Evolutionary conservation across 106 monocot genomes (phyloP).

Genomic region (Alisma plantagoaquatica): DNA sequence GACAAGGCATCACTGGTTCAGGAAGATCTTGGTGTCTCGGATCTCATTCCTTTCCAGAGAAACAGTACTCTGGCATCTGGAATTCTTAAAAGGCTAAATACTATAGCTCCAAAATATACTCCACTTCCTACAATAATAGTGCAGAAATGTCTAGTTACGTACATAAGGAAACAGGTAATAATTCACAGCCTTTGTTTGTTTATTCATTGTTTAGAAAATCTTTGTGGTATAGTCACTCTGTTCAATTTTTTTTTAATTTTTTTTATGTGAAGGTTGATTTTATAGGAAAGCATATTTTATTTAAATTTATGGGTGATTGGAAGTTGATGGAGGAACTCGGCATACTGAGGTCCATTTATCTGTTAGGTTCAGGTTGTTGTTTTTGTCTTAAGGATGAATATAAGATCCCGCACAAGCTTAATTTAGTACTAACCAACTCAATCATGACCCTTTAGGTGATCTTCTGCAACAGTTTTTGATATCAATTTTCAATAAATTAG

Average conservation of each 20-base stretch:
- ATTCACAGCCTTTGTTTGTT: too few relatives aligned
- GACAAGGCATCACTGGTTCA: too few relatives aligned
- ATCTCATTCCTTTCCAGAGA: conserved; percentile 78
- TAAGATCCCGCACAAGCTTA: too few relatives aligned
- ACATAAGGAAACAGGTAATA: conserved; percentile 72
- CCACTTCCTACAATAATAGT: conserved; percentile 58
- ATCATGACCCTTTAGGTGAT: too few relatives aligned
- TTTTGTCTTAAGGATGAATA: too few relatives aligned
- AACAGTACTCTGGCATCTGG: conserved; percentile 70
- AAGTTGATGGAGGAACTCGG: conserved; percentile 85
- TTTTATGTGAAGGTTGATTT: conserved; percentile 58
- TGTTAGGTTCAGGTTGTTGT: conserved; percentile 79
- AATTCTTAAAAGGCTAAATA: conserved; percentile 58
- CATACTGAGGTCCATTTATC: conserved; percentile 79
- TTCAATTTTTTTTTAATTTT: too few relatives aligned
- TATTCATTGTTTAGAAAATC: too few relatives aligned
- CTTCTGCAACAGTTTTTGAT: conserved; percentile 74
- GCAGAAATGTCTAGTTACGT: conserved; percentile 57
- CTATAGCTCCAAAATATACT: conserved; percentile 22
- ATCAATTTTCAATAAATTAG: conserved; percentile 64
- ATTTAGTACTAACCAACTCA: too few relatives aligned
- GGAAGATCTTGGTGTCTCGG: conserved; percentile 57
- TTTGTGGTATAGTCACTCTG: too few relatives aligned
- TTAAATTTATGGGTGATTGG: conserved; percentile 87
- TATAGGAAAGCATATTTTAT: conserved; percentile 62